These are phyloP conservation scores for Pichia exigua DNA, from an alignment of 805 yeast species.

Conservation along the genomic window DNA sequence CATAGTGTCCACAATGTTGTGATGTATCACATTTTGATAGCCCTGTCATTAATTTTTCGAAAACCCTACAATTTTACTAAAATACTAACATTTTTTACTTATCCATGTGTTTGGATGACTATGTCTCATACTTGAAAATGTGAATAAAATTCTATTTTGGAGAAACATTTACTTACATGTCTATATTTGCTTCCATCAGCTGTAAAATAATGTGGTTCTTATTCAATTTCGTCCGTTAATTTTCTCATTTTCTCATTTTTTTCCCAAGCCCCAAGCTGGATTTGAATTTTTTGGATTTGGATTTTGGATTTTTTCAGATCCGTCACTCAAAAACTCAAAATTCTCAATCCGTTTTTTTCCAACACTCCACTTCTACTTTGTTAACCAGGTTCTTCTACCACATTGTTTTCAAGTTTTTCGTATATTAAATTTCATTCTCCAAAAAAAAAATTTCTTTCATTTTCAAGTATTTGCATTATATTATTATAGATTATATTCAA, in stretches of 20 bases:
- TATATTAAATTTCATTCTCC: neutral
- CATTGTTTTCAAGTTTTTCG: neutral
- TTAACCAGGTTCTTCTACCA: neutral
- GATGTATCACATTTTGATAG: neutral
- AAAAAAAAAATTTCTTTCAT: too few relatives aligned
- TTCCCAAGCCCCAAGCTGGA: neutral
- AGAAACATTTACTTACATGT: neutral
- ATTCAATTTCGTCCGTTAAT: neutral
- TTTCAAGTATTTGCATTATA: neutral
- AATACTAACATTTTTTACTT: neutral
- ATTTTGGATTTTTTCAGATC: too few relatives aligned
- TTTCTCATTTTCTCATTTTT: neutral
- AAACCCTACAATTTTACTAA: neutral
- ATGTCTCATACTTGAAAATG: neutral
- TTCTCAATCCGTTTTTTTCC: neutral
- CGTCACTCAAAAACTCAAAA: neutral
- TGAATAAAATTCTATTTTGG: neutral
- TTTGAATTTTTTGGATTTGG: too few relatives aligned
- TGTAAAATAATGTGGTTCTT: neutral
- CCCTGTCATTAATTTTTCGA: neutral
- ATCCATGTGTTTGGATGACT: neutral
- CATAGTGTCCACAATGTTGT: neutral
- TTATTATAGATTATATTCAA: neutral
- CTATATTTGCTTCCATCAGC: neutral
- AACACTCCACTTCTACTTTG: neutral